phyloP scores from a whole-genome alignment of 2,329 filamentous ascomycete genomes.

The Claviceps sp. region DNA sequence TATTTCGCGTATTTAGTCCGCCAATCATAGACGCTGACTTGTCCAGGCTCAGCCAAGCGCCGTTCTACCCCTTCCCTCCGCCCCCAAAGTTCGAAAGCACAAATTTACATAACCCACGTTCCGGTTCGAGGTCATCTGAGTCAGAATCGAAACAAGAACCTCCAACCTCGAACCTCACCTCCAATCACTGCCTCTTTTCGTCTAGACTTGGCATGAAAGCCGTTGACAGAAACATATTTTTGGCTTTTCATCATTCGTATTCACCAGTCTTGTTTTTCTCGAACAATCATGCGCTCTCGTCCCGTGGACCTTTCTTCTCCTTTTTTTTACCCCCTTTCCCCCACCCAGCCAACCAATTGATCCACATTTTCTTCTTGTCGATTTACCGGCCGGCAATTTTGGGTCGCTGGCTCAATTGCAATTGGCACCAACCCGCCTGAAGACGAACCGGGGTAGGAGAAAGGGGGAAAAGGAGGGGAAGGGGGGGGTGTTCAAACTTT shows the following conservation, averaged over 20 bases:
- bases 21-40: neutral
- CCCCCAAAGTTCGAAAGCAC: neutral
- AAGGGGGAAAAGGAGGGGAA: neutral
- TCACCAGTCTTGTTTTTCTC: neutral
- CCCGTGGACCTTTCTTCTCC: neutral
- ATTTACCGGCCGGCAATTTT: neutral
- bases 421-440: neutral
- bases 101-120: neutral
- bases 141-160: neutral
- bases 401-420: neutral
- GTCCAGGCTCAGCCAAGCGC: neutral
- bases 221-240: no score
- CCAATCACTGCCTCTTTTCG: neutral
- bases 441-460: neutral
- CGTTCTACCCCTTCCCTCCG: neutral
- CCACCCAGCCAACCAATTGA: neutral
- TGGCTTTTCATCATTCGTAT: neutral
- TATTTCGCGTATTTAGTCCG: neutral
- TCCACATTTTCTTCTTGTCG: neutral
- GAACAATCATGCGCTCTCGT: neutral
- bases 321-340: neutral
- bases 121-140: neutral
- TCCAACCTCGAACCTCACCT: no score
- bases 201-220: neutral
- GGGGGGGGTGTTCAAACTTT: neutral